Base-by-base conservation (phyloP, 768 basidiomycete species). In the Collybia nuda region DNA sequence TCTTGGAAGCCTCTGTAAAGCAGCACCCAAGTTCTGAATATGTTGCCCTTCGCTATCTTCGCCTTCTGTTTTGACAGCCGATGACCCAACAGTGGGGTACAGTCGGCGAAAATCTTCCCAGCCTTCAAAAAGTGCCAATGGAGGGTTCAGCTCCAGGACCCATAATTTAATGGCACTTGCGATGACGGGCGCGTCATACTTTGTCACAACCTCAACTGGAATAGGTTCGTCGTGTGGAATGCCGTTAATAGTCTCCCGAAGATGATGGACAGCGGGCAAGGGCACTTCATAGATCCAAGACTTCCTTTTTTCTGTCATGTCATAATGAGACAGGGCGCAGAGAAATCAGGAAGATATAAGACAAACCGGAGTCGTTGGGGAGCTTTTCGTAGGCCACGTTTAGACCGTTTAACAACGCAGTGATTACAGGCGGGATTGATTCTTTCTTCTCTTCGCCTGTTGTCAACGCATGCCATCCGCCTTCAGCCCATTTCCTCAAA, bases 211-310 rank as follows among this genome's bases (percentile, higher is more conserved):
- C 22, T 76, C 75, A 0, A 58, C 19, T 14, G 90, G 71, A 55
- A 89, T 80, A 18, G 85, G 66, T 48, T 77, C 73, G 22, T 75
- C 77, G 44, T 77, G 64, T 6, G 80, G 85, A n/a, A 89, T 68
- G 8, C 78, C 81, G 63, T 97, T 96, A 47, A 98, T 73, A 5
- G 78, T 77, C 67, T 93, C 90, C 50, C 95, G 85, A 24, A 98
- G 82, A 51, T 88, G 87, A 59, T 98, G 95, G 14, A 89, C 80
- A 21, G 84, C 82, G 1, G 83, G 74, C 5, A 98, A 77, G 1
- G 94, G 93, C 3, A 91, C 89, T 59, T 98, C 93, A 67, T 97
- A 98, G 47, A 98, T 90, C 95, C 95, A 98, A 3, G 86, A 73
- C 71, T 88, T 93, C 51, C 95, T 84, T 63, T 83, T 88, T 65